Evolutionary conservation across 2,329 filamentous ascomycete species (phyloP), one percentile per base, ranked within the genome.

Genomic region (Periconia macrospinosa): DNA sequence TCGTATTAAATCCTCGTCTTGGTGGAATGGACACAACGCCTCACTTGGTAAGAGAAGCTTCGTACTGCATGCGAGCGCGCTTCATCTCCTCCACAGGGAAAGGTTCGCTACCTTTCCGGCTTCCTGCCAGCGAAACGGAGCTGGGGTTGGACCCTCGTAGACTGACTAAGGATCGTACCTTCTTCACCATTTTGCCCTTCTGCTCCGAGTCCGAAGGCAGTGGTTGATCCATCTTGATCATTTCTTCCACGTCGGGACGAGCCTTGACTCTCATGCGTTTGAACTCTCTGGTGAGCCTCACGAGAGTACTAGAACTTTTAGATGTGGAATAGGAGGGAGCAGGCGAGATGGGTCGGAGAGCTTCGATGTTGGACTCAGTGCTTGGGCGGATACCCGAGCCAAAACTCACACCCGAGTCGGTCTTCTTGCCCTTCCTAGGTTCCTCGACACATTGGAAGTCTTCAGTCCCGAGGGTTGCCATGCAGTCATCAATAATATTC

Each of bases 391-490:
- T 61, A 27, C 72, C 66, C 27, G 71, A 71, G 47, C 75, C 77
- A 62, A 87, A 86, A 69, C 83, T 86, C 54, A 87, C 81, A 18
- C 85, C 85, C 2, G 85, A 87, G 66, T 87, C 85, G 19, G 81
- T 81, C 70, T 86, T 86, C 62, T 83, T 79, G 37, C 75, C 74
- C 61, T 80, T 81, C 50, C 75, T 72, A 5, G 57, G 45, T 49
- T 67, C 64, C 30, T 71, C 62, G 13, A 61, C 56, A n/a, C 66
- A 63, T 14, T 65, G 69, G 58, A 74, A 74, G 7, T 69, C 66
- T 42, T 72, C 71, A 2, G 68, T 68, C 7, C 68, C 68, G 1
- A 66, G 55, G 7, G 86, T 77, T 46, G 80, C 74, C 19, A 72
- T 63, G 63, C 84, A 86, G 61, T 87, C 83, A 47, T 82, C 80